These are phyloP conservation scores for Globisporangium nagaii DNA, from an alignment of 352 stramenopile genomes.

Conservation along the genomic window DNA sequence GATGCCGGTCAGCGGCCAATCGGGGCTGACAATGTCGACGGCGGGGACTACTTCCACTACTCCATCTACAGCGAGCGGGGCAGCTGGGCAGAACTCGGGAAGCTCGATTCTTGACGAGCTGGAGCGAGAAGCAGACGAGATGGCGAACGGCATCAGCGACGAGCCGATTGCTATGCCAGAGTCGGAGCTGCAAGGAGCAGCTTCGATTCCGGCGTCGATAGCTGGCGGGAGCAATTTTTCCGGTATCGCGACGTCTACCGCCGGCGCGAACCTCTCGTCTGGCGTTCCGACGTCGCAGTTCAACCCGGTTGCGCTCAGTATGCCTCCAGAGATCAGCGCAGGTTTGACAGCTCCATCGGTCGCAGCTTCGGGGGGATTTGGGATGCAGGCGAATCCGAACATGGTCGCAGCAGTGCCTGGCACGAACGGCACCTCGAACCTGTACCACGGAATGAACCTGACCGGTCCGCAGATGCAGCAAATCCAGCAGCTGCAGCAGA, in stretches of 20 bases:
- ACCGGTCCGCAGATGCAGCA: slow-evolving; percentile 74
- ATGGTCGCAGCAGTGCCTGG: slow-evolving; percentile 31
- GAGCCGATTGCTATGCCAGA: slow-evolving; percentile 80
- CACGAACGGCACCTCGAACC: slow-evolving; percentile 23
- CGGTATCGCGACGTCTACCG: slow-evolving; percentile 23
- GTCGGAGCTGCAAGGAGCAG: slow-evolving; percentile 53
- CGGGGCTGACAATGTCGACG: slow-evolving; percentile 17
- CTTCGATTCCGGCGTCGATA: slow-evolving; percentile 6
- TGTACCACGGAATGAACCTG: slow-evolving; percentile 80
- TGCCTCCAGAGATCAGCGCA: slow-evolving; percentile 64
- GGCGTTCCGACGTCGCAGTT: slow-evolving; percentile 27
- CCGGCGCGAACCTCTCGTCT: slow-evolving; percentile 16
- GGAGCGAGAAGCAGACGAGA: slow-evolving; percentile 82
- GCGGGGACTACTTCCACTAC: slow-evolving; percentile 13
- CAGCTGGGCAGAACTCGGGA: slow-evolving; percentile 17
- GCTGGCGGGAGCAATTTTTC: slow-evolving; percentile 8
- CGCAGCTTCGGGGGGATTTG: slow-evolving; percentile 31
- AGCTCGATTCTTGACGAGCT: slow-evolving; percentile 85
- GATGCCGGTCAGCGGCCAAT: slow-evolving; percentile 13
- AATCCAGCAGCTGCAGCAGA: slow-evolving; percentile 83
- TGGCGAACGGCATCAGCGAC: slow-evolving; percentile 79
- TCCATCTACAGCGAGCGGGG: slow-evolving; percentile 11
- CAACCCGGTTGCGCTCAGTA: slow-evolving; percentile 56
- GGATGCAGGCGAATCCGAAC: slow-evolving; percentile 28
- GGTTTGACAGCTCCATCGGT: slow-evolving; percentile 19